These are phyloP conservation scores for Conringia planisiliqua DNA, from an alignment of 345 rosid species.

Conservation along the genomic window DNA sequence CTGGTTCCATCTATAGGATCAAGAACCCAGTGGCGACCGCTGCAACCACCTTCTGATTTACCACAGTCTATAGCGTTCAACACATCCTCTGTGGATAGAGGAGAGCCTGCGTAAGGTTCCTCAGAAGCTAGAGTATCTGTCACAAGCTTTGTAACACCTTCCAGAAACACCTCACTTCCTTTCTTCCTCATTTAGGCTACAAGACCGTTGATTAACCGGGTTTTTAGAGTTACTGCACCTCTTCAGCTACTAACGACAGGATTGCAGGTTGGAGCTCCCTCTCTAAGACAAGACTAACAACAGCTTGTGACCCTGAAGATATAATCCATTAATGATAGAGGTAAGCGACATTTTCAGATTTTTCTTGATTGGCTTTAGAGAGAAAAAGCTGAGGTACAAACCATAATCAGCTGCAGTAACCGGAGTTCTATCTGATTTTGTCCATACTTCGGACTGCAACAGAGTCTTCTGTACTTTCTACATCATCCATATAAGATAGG, in stretches of 20 bases:
- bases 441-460: constrained; percentile 69
- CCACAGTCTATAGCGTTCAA: constrained; percentile 74
- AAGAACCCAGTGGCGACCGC: constrained; percentile 88
- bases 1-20: constrained; percentile 98
- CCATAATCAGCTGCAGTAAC: constrained; percentile 96
- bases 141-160: constrained; percentile 68
- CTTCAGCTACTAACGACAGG: constrained; percentile 86
- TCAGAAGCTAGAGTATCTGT: constrained; percentile 65
- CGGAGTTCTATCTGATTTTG: constrained; percentile 67
- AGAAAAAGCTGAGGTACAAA: constrained; percentile 17
- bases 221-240: constrained; percentile 42
- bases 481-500: neutral
- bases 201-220: neutral
- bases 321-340: neutral
- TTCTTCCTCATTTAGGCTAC: constrained; percentile 30
- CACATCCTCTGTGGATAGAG: constrained; percentile 61
- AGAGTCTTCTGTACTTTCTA: constrained; percentile 70
- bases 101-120: constrained; percentile 39
- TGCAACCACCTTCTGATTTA: constrained; percentile 82
- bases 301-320: constrained; percentile 80
- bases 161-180: constrained; percentile 49
- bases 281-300: constrained; percentile 70
- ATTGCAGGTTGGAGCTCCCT: constrained; percentile 61
- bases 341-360: neutral
- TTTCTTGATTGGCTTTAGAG: neutral